Evolutionary conservation across 2,329 filamentous ascomycete genomes (phyloP), one percentile per base, ranked within the genome.

Genomic region (Penicillium sp.): DNA sequence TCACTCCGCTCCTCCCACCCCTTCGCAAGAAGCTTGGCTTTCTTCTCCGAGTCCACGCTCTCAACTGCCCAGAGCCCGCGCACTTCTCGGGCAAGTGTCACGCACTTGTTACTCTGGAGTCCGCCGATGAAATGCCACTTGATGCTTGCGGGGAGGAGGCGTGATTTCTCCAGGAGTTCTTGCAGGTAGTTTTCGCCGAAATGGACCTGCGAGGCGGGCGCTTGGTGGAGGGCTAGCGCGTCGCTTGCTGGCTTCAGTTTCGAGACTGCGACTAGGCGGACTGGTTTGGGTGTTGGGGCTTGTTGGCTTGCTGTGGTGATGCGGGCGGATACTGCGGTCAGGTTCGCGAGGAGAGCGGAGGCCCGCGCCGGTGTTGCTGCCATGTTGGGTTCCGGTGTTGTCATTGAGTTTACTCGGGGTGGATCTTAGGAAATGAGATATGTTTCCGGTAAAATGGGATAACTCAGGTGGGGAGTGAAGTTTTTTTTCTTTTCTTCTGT

Each of bases 111-210:
- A 13, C 89, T 92, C 75, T 99, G 94, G 38, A 99, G 77, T 0
- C 89, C 91, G 38, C 94, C 94, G 71, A 97, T 99, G 74, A 97
- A 97, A 75, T 99, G 94, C 94, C 94, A 99, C 65, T 83, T 82
- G 61, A 99, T 89, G 32, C 77, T 67, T 4, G 67, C 76, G 0
- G 94, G 93, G 10, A 99, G 83, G 18, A 96, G 71, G 34, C 83
- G 82, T 1, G 91, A 88, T 75, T 99, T 99, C 71, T 96, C 88
- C 55, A 83, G 81, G 50, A 99, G 83, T 74, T 99, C 94, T 75
- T 93, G 89, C 4, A 88, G 82, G 77, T 99, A 99, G 79, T 99
- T 99, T 77, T 99, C 94, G 65, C 94, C 94, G 72, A 97, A 97
- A 76, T 99, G 90, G 16, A 80, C 63, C 50, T 92, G 89, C 1